Base-by-base conservation (phyloP, 345 rosid species). In the Corchorus capsularis region DNA sequence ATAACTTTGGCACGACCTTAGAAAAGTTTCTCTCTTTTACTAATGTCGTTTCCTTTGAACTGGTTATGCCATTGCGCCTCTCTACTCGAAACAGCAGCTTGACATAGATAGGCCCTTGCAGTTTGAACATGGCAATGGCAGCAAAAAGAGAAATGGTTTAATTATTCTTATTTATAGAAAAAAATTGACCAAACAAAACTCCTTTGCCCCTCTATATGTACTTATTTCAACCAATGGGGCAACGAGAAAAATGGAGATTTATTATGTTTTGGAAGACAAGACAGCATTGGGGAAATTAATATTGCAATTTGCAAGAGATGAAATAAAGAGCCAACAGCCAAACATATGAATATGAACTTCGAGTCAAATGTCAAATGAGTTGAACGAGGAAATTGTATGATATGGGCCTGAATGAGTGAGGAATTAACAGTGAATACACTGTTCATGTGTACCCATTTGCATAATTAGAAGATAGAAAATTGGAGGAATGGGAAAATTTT, bases 21-120 rank as follows among this genome's bases (percentile, higher is more conserved):
- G 20, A 50, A 32, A 67, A 50, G 53, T 20, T 20, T 8, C 55
- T 50, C 6, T 6, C 3, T 37, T 70, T 52, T 69, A 16, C 59
- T 69, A 34, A 69, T 69, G 73, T 52, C 73, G 60, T 70, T 70
- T 70, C 74, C 37, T 35, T 37, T 53, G 49, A 53, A 53, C 53
- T 56, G 11, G 11, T 70, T 17, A 32, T 39, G 5, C 50, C 63
- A n/a, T 2, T 19, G 55, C 55, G 6, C 63, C 50, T 55, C 74
- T 53, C 34, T 35, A 19, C 60, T 39, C 49, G 17, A 12, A 54
- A 70, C 72, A 68, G 72, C 57, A 49, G 57, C 41, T 68, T 65
- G 52, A 22, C n/a, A 11, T 7, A 22, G 19, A 68, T 68, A 22
- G 71, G 71, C 71, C 55, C 14, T 6, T 7, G 19, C 41, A 47